Conservation (phyloP, 1,284 basidiomycete species). For the Trichosporon ovoides region DNA sequence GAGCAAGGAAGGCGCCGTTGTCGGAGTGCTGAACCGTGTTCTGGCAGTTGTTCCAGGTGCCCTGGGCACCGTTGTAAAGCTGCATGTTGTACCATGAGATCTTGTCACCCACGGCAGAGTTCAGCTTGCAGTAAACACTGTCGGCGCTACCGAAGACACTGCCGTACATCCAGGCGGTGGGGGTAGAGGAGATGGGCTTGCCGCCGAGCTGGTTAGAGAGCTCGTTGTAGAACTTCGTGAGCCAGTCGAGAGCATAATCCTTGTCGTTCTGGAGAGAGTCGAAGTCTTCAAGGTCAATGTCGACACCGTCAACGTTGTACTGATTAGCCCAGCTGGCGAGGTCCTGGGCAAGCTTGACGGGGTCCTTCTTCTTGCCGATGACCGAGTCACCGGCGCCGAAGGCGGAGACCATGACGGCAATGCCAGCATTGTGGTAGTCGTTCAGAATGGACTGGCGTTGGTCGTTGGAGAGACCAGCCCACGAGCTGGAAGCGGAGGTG, state of each 20-base stretch:
- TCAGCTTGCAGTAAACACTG: conserved; percentile 39
- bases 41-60: conserved; percentile 22
- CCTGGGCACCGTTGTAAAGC: conserved; percentile 43
- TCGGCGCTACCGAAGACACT: conserved; percentile 10
- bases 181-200: conserved; percentile 42
- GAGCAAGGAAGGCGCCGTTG: conserved; percentile 15
- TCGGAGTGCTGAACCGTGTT: conserved; percentile 12
- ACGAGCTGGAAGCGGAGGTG: conserved; percentile 20
- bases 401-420: conserved; percentile 50
- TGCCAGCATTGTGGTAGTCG: conserved; percentile 49
- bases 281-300: conserved; percentile 51
- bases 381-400: conserved; percentile 47
- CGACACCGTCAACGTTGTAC: conserved; percentile 53
- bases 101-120: conserved; percentile 31
- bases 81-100: conserved; percentile 43
- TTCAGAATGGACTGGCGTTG: conserved; percentile 38
- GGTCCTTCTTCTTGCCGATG: conserved; percentile 44
- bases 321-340: conserved; percentile 47
- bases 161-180: conserved; percentile 29
- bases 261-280: conserved; percentile 10
- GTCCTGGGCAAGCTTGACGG: conserved; percentile 37
- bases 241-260: conserved; percentile 18
- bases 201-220: conserved; percentile 36
- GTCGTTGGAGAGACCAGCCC: conserved; percentile 32
- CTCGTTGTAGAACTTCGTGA: conserved; percentile 39